phyloP scores from a whole-genome alignment of 306 rosid genomes.

The Hippophae rhamnoides region DNA sequence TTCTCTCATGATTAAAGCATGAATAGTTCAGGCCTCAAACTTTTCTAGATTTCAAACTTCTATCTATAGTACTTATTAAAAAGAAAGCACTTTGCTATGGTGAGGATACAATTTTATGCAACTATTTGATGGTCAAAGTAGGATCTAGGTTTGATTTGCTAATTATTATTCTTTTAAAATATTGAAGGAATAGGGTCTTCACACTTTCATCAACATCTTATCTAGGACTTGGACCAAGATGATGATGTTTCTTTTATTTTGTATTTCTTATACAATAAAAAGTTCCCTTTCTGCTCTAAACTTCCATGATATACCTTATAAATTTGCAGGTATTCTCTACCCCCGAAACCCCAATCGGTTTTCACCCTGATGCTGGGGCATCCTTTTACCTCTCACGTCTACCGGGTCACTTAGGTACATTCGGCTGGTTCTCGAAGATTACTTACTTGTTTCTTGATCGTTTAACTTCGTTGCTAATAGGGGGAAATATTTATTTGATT shows the following conservation, averaged over 20 bases:
- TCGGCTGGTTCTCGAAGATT: conserved; percentile 8
- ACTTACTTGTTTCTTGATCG: conserved; percentile 5
- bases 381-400: conserved; percentile 87
- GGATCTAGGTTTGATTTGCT: too few relatives aligned
- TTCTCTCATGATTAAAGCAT: conserved; percentile 6
- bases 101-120: too few relatives aligned
- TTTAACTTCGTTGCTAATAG: conserved; percentile 5
- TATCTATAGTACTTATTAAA: too few relatives aligned
- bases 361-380: conserved; percentile 95
- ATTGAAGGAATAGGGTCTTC: too few relatives aligned
- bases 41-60: background rate
- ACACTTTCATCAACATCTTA: background rate
- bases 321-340: conserved; percentile 72
- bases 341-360: conserved; percentile 90
- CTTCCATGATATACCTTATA: conserved; percentile 1
- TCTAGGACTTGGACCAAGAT: background rate
- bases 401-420: conserved; percentile 77
- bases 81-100: too few relatives aligned
- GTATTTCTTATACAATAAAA: background rate
- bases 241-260: background rate
- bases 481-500: background rate
- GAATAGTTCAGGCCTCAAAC: background rate
- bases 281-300: background rate
- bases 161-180: too few relatives aligned
- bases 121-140: too few relatives aligned